Conservation (phyloP, 192 early-diverging fungal species). For the Podila epicladia region DNA sequence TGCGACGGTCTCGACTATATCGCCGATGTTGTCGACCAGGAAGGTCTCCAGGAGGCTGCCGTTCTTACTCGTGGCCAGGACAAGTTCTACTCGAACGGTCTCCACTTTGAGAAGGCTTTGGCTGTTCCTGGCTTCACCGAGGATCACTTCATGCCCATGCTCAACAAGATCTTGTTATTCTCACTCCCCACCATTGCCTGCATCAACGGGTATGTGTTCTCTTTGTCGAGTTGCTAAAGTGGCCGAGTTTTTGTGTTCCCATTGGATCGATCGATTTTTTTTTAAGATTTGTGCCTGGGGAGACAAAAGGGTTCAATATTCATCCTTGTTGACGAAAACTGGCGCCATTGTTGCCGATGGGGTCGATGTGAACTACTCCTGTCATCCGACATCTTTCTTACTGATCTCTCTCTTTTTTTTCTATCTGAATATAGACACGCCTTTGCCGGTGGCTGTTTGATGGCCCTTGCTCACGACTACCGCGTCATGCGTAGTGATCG, state of each 20-base stretch:
- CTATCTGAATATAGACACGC: slow-evolving; percentile 56
- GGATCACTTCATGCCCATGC: slow-evolving; percentile 64
- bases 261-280: background rate
- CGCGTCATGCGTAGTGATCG: slow-evolving; percentile 79
- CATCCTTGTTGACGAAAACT: background rate
- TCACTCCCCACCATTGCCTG: slow-evolving; percentile 78
- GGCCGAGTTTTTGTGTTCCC: background rate
- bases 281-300: background rate
- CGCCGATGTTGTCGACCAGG: slow-evolving; percentile 53
- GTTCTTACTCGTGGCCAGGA: slow-evolving; percentile 70
- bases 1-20: slow-evolving; percentile 67
- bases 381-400: background rate
- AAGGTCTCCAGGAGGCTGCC: slow-evolving; percentile 59
- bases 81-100: slow-evolving; percentile 80
- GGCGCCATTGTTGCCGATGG: slow-evolving; percentile 1
- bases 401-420: no score
- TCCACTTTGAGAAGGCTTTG: slow-evolving; percentile 61
- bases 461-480: slow-evolving; percentile 70
- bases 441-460: slow-evolving; percentile 82
- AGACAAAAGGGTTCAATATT: no score
- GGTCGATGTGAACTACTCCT: no score
- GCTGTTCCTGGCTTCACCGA: slow-evolving; percentile 56
- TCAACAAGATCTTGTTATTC: slow-evolving; percentile 71
- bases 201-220: slow-evolving; percentile 65
- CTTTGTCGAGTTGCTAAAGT: background rate